Evolutionary conservation across 306 rosid species (phyloP).

Genomic region (Castanea crenata): DNA sequence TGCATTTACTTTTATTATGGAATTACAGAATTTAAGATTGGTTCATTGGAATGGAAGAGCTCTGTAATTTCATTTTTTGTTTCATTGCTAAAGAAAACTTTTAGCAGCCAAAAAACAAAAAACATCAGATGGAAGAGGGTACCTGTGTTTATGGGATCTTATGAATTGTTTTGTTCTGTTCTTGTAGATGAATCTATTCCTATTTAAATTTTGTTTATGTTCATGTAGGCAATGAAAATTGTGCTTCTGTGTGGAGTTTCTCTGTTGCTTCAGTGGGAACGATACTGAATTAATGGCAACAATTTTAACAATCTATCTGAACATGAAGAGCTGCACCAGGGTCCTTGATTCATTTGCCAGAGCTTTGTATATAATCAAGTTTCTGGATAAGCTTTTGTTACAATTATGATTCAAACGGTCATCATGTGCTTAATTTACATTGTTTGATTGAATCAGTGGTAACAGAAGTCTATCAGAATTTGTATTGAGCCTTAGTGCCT

Average conservation of each 20-base stretch:
- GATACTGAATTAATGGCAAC: constrained; percentile 21
- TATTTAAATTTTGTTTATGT: constrained; percentile 10
- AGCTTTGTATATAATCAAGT: constrained; percentile 7
- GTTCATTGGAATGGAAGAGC: neutral
- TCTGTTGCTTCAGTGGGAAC: constrained; percentile 45
- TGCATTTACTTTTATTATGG: neutral
- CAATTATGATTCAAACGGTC: neutral
- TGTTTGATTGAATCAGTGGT: neutral
- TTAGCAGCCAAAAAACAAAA: no score
- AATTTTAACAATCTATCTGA: constrained; percentile 31
- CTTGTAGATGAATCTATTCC: neutral
- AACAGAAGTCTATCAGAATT: neutral
- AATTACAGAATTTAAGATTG: constrained; percentile 7
- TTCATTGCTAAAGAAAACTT: no score
- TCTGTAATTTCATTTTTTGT: no score
- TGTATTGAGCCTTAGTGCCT: neutral
- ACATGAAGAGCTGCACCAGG: constrained; percentile 26
- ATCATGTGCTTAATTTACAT: neutral
- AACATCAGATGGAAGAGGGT: neutral
- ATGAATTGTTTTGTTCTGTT: neutral
- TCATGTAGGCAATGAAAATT: constrained; percentile 67
- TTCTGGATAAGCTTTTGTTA: neutral
- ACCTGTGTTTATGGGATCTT: neutral
- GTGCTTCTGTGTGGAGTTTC: constrained; percentile 90
- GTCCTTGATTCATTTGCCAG: constrained; percentile 16